Evolutionary conservation across 2,329 filamentous ascomycete species (phyloP).

Genomic region (Cercospora sojina): DNA sequence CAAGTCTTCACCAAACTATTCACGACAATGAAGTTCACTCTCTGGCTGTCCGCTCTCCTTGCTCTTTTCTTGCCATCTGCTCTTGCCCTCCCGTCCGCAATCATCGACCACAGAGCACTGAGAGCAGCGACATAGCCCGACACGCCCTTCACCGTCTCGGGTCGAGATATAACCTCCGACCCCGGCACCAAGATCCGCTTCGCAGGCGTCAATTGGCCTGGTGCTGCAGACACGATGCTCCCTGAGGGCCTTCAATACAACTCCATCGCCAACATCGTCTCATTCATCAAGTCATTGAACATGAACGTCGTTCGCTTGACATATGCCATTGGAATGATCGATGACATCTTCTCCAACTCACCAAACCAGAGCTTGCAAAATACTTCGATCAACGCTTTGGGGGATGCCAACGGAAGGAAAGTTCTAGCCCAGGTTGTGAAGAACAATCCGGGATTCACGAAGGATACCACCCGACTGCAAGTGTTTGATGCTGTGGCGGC

Average conservation of each 20-base stretch:
- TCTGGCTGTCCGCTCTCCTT: not conserved
- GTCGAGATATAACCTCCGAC: slow-evolving; percentile 36
- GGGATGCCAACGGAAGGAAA: slow-evolving; percentile 53
- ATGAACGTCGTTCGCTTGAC: slow-evolving; percentile 53
- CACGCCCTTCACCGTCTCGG: slow-evolving; percentile 27
- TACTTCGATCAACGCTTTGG: slow-evolving; percentile 41
- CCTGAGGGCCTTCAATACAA: slow-evolving; percentile 64
- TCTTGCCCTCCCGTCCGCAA: not conserved
- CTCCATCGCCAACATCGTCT: slow-evolving; percentile 55
- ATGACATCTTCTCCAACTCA: slow-evolving; percentile 38
- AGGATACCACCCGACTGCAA: slow-evolving; percentile 46
- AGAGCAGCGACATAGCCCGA: slow-evolving; percentile 20
- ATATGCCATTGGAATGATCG: slow-evolving; percentile 64
- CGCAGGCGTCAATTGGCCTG: slow-evolving; percentile 63
- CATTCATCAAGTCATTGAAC: slow-evolving; percentile 55
- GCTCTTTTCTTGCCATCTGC: not conserved
- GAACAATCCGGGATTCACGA: slow-evolving; percentile 58
- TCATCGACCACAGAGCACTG: not conserved
- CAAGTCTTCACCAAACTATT: not conserved
- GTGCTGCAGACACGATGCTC: slow-evolving; percentile 62
- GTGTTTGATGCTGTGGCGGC: slow-evolving; percentile 56
- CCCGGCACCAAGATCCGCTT: slow-evolving; percentile 41
- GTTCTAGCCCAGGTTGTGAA: slow-evolving; percentile 55
- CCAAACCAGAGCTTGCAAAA: slow-evolving; percentile 23
- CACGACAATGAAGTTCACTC: not conserved